phyloP scores from a whole-genome alignment of 2,329 filamentous ascomycete species.

The Lachnellula arida region DNA sequence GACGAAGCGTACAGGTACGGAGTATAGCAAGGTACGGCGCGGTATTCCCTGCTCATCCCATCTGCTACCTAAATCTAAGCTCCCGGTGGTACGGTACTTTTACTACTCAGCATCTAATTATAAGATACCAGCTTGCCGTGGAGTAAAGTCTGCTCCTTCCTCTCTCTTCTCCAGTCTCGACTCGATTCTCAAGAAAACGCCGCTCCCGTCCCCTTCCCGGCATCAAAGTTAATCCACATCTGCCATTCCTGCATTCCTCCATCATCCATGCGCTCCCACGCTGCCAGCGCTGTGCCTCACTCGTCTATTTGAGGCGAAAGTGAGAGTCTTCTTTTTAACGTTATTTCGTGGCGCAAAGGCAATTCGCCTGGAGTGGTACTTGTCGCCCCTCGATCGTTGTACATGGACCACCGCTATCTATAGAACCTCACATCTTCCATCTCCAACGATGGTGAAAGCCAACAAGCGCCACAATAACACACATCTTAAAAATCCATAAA shows the following conservation, averaged over 20 bases:
- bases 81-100: too few species aligned
- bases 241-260: neutral
- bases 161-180: too few species aligned
- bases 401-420: neutral
- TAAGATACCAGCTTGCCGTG: neutral
- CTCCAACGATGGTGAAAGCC: constrained; percentile 23
- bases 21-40: neutral
- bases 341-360: neutral
- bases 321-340: neutral
- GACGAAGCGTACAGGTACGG: neutral
- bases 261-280: neutral
- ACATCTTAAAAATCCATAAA: constrained; percentile 9
- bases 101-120: too few species aligned
- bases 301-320: neutral
- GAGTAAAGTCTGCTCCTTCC: neutral
- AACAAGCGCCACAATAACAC: constrained; percentile 12
- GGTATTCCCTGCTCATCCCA: neutral
- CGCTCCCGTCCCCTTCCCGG: too few species aligned
- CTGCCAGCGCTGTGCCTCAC: neutral
- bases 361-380: neutral
- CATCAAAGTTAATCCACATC: neutral
- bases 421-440: neutral
- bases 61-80: too few species aligned
- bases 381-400: neutral
- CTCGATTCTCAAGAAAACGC: too few species aligned